Evolutionary conservation across 192 early-diverging fungal genomes (phyloP).

Genomic region (Glomus cerebriforme): DNA sequence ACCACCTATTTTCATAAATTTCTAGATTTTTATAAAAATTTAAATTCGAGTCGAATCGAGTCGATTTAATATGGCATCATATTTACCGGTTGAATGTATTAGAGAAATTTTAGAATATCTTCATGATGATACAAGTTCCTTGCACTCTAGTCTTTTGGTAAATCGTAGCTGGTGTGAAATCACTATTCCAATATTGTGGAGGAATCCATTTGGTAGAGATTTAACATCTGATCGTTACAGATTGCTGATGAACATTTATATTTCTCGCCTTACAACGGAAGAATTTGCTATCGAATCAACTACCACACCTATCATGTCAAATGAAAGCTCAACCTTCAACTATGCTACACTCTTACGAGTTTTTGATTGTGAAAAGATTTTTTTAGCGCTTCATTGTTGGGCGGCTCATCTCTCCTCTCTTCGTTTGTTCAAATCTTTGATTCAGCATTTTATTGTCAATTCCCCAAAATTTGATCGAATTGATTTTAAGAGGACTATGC

Average conservation of each 20-base stretch:
- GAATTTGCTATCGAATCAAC: neutral
- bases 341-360: neutral
- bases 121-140: neutral
- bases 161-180: conserved; percentile 1
- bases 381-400: neutral
- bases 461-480: neutral
- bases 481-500: neutral
- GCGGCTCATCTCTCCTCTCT: neutral
- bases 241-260: neutral
- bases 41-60: no score
- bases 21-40: no score
- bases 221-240: neutral
- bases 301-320: neutral
- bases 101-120: neutral
- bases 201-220: neutral
- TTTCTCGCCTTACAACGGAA: neutral
- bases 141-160: neutral
- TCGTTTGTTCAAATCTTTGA: neutral
- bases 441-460: neutral
- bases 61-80: neutral
- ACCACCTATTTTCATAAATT: no score
- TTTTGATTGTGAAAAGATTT: neutral
- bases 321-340: neutral
- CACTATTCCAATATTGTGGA: neutral
- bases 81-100: neutral